A percentile compares a stretch with the other conserved stretches of the same genome.
Conservation (phyloP, 495 filamentous ascomycete species). For the Alectoria sarmentosa region DNA sequence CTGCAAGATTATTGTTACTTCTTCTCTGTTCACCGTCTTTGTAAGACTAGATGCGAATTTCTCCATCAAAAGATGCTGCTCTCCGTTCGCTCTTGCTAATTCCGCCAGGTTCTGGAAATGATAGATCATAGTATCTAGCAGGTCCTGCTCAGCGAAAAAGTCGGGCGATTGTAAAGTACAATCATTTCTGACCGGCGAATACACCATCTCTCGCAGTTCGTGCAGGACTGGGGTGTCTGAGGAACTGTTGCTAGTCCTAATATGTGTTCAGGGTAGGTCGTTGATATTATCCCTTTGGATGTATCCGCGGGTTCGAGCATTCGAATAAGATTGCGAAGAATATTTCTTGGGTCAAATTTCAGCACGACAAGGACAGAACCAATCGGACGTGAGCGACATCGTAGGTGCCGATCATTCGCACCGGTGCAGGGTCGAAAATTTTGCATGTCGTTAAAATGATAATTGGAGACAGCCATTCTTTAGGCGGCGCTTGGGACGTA, state of each 20-base stretch:
- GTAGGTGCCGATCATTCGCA: conserved; percentile 20
- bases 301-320: conserved; percentile 19
- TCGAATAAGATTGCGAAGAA: conserved; percentile 19
- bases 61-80: conserved; percentile 11
- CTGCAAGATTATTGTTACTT: not conserved
- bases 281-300: conserved; percentile 16
- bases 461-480: conserved; percentile 19
- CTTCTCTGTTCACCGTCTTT: not conserved
- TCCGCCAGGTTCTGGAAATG: not conserved
- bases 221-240: not conserved
- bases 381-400: conserved; percentile 25
- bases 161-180: conserved; percentile 8
- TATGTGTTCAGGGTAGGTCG: conserved; percentile 2
- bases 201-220: conserved; percentile 4
- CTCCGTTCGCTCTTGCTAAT: conserved; percentile 1
- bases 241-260: conserved; percentile 6
- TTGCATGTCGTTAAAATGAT: conserved; percentile 18
- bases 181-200: conserved; percentile 8
- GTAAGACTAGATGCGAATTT: conserved; percentile 3
- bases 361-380: conserved; percentile 20
- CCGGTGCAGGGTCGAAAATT: conserved; percentile 17
- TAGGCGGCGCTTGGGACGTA: conserved; percentile 17
- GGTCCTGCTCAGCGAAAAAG: not conserved
- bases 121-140: conserved; percentile 2
- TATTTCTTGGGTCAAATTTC: conserved; percentile 11